A percentile compares a stretch with the other conserved stretches of the same genome.
Evolutionary conservation across 208 protist genomes (phyloP).

Genomic region (Kentomonas sorsogonicus): DNA sequence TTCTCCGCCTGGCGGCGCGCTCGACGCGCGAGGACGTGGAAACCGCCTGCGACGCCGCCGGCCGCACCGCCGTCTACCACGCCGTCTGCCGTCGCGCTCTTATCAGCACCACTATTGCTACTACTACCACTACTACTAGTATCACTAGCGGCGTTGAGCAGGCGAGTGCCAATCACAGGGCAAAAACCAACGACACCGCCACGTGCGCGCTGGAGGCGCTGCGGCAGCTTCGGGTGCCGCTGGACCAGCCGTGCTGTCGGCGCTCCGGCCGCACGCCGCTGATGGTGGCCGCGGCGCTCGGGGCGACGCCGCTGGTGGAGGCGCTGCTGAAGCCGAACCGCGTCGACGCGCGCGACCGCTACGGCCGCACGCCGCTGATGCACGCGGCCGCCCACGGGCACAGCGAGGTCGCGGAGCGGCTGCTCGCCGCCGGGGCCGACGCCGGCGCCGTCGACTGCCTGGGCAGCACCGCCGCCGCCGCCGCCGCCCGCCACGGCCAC

Average conservation of each 20-base stretch:
- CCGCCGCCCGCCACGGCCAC: constrained; percentile 50
- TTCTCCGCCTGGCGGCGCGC: constrained; percentile 49
- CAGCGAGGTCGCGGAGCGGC: constrained; percentile 42
- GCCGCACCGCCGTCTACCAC: constrained; percentile 55
- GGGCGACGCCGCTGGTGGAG: constrained; percentile 27
- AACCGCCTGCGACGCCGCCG: constrained; percentile 39
- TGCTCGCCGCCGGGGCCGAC: constrained; percentile 58
- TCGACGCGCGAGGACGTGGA: constrained; percentile 60
- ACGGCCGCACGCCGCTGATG: constrained; percentile 70
- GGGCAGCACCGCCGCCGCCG: constrained; percentile 68
- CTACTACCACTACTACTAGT: no score
- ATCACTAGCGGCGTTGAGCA: no score
- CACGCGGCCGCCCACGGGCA: constrained; percentile 57
- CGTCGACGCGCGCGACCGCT: constrained; percentile 34
- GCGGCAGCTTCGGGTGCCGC: constrained; percentile 37
- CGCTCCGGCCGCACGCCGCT: constrained; percentile 53
- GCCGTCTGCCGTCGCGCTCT: constrained; percentile 48
- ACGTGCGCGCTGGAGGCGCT: constrained; percentile 41
- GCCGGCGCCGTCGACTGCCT: constrained; percentile 22
- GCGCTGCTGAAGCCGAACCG: constrained; percentile 34
- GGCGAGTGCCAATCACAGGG: no score
- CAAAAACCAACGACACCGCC: no score
- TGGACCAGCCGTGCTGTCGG: constrained; percentile 37
- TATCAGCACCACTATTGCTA: no score
- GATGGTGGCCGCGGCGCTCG: constrained; percentile 53